These are phyloP conservation scores for Pseudozyma flocculosa DNA, from an alignment of 1,284 basidiomycete genomes.

Conservation along the genomic window DNA sequence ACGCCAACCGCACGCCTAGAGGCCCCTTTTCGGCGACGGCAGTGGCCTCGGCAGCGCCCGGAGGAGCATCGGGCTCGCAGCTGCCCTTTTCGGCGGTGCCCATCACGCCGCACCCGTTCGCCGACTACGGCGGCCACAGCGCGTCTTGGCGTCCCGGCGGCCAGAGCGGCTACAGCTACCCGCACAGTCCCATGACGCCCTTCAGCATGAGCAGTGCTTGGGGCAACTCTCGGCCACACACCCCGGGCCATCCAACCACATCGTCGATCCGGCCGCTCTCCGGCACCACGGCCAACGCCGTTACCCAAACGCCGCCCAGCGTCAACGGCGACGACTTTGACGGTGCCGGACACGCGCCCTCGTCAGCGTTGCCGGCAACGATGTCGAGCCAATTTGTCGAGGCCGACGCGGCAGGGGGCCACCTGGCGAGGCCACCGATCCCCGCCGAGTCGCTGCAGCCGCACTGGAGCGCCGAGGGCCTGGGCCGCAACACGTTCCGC, in stretches of 20 bases:
- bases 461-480: conserved; percentile 50
- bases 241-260: conserved; percentile 25
- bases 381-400: conserved; percentile 22
- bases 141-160: conserved; percentile 4
- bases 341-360: neutral
- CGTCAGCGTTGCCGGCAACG: conserved; percentile 2
- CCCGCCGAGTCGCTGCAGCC: conserved; percentile 48
- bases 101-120: conserved; percentile 53
- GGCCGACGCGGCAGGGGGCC: conserved; percentile 27
- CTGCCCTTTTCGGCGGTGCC: conserved; percentile 15
- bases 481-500: conserved; percentile 47
- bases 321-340: conserved; percentile 47
- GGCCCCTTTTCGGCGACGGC: conserved; percentile 16
- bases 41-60: conserved; percentile 26
- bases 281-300: conserved; percentile 5
- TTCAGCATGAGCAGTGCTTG: conserved; percentile 44
- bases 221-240: conserved; percentile 43
- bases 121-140: conserved; percentile 40
- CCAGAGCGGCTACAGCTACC: conserved; percentile 11
- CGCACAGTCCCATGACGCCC: conserved; percentile 42
- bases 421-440: conserved; percentile 33
- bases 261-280: conserved; percentile 34
- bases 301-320: conserved; percentile 36
- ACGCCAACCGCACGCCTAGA: conserved; percentile 28
- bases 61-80: neutral